Evolutionary conservation across 331 rosid species (phyloP).

Genomic region (Stylosanthes scabra): DNA sequence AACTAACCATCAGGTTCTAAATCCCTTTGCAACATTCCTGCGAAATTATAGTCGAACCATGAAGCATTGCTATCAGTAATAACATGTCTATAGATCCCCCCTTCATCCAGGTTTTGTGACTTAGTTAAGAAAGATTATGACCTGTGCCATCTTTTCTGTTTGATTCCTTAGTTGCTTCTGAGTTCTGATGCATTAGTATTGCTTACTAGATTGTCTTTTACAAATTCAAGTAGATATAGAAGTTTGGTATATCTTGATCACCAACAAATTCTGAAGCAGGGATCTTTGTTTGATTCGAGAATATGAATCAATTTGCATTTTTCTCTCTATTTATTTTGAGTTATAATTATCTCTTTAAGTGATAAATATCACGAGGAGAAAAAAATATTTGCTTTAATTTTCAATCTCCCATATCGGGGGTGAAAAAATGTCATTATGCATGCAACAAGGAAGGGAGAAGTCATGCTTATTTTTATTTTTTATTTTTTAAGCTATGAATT

Average conservation of each 20-base stretch:
- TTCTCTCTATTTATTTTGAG: constrained; percentile 1
- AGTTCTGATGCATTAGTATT: constrained; percentile 29
- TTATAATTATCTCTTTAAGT: not conserved
- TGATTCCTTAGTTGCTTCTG: constrained; percentile 11
- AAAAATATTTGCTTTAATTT: constrained; percentile 4
- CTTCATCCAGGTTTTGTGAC: constrained; percentile 28
- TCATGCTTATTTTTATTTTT: not conserved
- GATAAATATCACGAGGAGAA: constrained; percentile 7
- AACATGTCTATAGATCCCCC: not conserved
- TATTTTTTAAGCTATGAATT: constrained; percentile 17
- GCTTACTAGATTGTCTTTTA: constrained; percentile 12
- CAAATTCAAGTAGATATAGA: not conserved
- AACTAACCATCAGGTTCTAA: no score
- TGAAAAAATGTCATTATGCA: not conserved
- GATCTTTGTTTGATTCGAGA: constrained; percentile 23
- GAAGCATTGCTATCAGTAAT: not conserved
- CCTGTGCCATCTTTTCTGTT: constrained; percentile 9
- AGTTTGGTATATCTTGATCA: not conserved
- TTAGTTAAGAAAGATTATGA: constrained; percentile 9
- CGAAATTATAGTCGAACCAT: no score
- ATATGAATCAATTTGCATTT: constrained; percentile 14
- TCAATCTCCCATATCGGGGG: not conserved
- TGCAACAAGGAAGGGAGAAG: constrained; percentile 7
- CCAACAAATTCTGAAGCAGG: constrained; percentile 2
- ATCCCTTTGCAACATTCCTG: no score